Evolutionary conservation across 495 filamentous ascomycete genomes (phyloP).

Genomic region (Diplogelasinospora grovesii): DNA sequence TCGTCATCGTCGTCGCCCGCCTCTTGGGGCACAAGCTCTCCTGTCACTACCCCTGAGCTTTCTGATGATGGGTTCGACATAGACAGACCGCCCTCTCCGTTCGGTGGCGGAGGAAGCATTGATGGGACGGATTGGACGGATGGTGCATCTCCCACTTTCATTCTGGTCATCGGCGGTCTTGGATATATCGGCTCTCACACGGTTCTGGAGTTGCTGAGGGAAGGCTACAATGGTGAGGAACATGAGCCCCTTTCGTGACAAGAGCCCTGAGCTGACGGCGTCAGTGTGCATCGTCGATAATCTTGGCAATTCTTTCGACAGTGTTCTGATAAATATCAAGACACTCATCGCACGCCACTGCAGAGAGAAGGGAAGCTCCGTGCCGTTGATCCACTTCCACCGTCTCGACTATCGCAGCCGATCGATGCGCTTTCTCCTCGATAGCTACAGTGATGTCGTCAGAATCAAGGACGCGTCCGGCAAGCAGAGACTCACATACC

Average conservation of each 20-base stretch:
- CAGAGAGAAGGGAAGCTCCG: constrained; percentile 16
- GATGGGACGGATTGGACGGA: not conserved
- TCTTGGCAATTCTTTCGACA: constrained; percentile 52
- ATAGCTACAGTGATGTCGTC: constrained; percentile 24
- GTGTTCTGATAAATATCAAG: constrained; percentile 48
- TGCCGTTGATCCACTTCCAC: constrained; percentile 50
- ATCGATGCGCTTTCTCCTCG: constrained; percentile 17
- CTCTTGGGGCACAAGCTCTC: constrained; percentile 7
- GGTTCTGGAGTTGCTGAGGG: constrained; percentile 54
- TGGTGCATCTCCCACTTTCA: constrained; percentile 25
- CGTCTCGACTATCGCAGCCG: constrained; percentile 51
- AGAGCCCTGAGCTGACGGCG: constrained; percentile 2
- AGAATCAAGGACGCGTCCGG: constrained; percentile 35
- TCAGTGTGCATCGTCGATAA: constrained; percentile 55
- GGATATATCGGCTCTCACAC: constrained; percentile 65
- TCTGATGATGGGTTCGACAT: constrained; percentile 18
- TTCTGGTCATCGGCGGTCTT: constrained; percentile 58
- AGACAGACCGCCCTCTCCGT: constrained; percentile 5
- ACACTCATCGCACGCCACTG: constrained; percentile 45
- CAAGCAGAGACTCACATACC: constrained; percentile 33
- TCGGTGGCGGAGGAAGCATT: not conserved
- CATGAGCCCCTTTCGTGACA: not conserved
- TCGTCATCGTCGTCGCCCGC: constrained; percentile 11
- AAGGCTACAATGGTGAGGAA: constrained; percentile 46
- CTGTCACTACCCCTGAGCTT: constrained; percentile 16